These are phyloP conservation scores for Plasmodium fragile DNA, from an alignment of 169 alveolate genomes.

Conservation along the genomic window DNA sequence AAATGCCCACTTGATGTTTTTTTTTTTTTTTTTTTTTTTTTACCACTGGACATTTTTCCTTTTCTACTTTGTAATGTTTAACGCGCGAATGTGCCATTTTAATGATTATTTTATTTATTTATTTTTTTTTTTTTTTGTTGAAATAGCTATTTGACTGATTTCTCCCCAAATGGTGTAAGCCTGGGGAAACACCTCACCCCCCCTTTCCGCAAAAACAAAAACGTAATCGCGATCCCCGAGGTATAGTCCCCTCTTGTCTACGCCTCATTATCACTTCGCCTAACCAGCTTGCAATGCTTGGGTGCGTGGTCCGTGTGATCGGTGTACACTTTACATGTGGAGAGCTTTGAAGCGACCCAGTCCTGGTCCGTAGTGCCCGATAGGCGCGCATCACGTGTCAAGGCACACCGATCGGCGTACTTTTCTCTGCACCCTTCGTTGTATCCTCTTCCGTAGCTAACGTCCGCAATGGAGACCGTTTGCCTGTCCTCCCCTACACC, in stretches of 20 bases:
- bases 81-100: background rate
- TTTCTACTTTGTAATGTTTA: no score
- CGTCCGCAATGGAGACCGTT: background rate
- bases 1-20: background rate
- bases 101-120: no score
- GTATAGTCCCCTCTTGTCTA: background rate
- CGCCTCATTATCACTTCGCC: background rate
- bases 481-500: background rate
- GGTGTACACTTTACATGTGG: background rate
- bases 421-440: background rate
- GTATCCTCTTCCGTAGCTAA: background rate
- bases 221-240: background rate
- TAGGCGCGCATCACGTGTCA: background rate
- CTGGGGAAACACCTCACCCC: background rate
- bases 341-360: background rate
- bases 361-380: background rate
- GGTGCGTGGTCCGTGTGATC: background rate
- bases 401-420: background rate
- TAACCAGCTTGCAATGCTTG: constrained; percentile 25
- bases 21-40: no score
- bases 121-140: background rate
- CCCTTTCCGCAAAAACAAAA: background rate
- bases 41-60: background rate
- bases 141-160: background rate
- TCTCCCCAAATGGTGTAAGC: background rate